These are phyloP conservation scores for Trichoderma sp. DNA, from an alignment of 2,329 filamentous ascomycete genomes.

Conservation along the genomic window DNA sequence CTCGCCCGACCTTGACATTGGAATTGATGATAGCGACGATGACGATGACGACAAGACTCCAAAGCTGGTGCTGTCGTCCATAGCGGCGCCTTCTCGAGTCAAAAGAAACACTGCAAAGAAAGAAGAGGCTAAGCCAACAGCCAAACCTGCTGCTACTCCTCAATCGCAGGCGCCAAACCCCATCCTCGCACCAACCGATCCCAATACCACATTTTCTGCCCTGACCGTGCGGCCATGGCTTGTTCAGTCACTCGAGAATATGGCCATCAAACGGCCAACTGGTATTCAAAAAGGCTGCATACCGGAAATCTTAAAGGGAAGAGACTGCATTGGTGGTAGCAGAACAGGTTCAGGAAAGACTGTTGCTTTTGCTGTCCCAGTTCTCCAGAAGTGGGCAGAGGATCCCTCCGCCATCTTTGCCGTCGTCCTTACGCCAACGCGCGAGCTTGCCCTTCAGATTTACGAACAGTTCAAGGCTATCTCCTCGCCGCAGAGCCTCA, in stretches of 20 bases:
- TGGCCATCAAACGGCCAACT: slow-evolving; percentile 86
- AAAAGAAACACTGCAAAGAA: slow-evolving; percentile 44
- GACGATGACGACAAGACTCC: slow-evolving; percentile 31
- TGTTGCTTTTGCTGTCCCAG: slow-evolving; percentile 91
- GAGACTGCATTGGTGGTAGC: slow-evolving; percentile 93
- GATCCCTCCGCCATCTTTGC: slow-evolving; percentile 92
- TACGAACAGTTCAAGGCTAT: slow-evolving; percentile 96
- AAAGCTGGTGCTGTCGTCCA: slow-evolving; percentile 46
- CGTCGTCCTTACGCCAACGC: slow-evolving; percentile 84
- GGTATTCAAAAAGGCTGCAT: slow-evolving; percentile 93
- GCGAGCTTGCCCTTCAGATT: slow-evolving; percentile 92
- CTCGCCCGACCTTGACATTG: slow-evolving; percentile 34
- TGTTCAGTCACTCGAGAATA: slow-evolving; percentile 72
- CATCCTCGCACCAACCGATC: slow-evolving; percentile 58
- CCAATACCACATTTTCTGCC: slow-evolving; percentile 69
- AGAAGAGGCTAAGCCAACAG: slow-evolving; percentile 29
- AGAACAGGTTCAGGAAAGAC: slow-evolving; percentile 97
- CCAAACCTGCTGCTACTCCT: neutral
- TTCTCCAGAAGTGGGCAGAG: slow-evolving; percentile 89
- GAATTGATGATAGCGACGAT: slow-evolving; percentile 34
- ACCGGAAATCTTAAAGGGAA: slow-evolving; percentile 85
- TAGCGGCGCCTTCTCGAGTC: slow-evolving; percentile 59
- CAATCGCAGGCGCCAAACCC: slow-evolving; percentile 37
- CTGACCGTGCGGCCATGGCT: slow-evolving; percentile 85
- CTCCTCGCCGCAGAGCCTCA: slow-evolving; percentile 83